These are phyloP conservation scores for Chaetothyriales sp. DNA, from an alignment of 2,329 filamentous ascomycete species.

Conservation along the genomic window DNA sequence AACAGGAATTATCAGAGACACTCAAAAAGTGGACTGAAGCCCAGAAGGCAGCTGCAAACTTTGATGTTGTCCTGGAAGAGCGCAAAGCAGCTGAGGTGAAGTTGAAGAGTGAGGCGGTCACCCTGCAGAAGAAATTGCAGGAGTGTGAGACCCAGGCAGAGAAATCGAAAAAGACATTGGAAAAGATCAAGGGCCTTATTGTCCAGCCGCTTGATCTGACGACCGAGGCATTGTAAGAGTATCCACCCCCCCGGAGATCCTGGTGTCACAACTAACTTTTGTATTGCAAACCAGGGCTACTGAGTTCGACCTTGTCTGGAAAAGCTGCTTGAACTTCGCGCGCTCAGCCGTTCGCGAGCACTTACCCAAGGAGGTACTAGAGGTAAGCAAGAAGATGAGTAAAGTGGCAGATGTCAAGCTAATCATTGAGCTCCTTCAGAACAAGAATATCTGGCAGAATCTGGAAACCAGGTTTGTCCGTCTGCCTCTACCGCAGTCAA, in stretches of 20 bases:
- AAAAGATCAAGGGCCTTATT: background rate
- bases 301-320: background rate
- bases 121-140: background rate
- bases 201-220: background rate
- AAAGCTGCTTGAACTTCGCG: background rate
- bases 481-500: slow-evolving; percentile 1
- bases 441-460: slow-evolving; percentile 48
- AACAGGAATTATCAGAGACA: background rate
- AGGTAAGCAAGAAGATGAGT: background rate
- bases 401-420: slow-evolving; percentile 40
- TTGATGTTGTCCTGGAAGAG: background rate
- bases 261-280: background rate
- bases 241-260: background rate
- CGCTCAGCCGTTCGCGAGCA: background rate
- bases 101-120: background rate
- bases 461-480: slow-evolving; percentile 2
- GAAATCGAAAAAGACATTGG: background rate
- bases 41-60: background rate
- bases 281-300: background rate
- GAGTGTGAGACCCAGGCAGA: background rate
- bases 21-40: background rate
- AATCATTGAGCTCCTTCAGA: slow-evolving; percentile 78
- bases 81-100: background rate
- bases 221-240: background rate
- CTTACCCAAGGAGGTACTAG: background rate